Evolutionary conservation across 2,329 filamentous ascomycete species (phyloP).

Genomic region (Curvularia sp.): DNA sequence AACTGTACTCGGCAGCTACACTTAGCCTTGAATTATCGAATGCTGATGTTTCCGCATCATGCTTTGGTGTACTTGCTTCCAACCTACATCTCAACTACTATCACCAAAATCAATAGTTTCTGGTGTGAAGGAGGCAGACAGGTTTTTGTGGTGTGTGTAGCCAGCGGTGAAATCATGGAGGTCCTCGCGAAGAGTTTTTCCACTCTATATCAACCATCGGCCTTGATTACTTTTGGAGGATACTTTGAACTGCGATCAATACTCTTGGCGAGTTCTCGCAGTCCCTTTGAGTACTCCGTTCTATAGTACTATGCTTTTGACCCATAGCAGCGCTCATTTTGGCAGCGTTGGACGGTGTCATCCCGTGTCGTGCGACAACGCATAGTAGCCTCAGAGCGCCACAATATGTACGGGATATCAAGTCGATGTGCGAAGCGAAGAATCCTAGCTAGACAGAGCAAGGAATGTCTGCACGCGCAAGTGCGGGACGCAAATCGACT

Average conservation of each 20-base stretch:
- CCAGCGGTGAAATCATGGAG: slow-evolving; percentile 23
- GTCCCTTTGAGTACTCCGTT: slow-evolving; percentile 41
- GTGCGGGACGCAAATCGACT: not conserved
- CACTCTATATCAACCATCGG: slow-evolving; percentile 22
- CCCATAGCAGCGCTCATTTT: not conserved
- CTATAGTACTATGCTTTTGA: not conserved
- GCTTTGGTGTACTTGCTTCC: too few relatives aligned
- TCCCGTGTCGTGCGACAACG: not conserved
- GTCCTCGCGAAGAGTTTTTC: slow-evolving; percentile 29
- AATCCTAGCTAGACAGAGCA: not conserved
- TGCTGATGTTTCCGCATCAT: too few relatives aligned
- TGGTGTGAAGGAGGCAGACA: not conserved
- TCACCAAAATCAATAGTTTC: too few relatives aligned
- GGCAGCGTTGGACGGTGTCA: not conserved
- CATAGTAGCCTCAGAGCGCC: not conserved
- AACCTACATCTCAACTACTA: too few relatives aligned
- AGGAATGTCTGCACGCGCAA: not conserved
- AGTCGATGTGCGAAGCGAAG: not conserved
- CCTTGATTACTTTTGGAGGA: slow-evolving; percentile 30
- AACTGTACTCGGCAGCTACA: too few relatives aligned
- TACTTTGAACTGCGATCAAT: slow-evolving; percentile 43
- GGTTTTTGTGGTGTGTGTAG: slow-evolving; percentile 20
- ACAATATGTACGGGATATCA: not conserved
- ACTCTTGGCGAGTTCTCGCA: slow-evolving; percentile 35
- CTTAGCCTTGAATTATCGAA: too few relatives aligned